phyloP scores from a whole-genome alignment of 2,329 filamentous ascomycete species.

The Aspergillus udagawae region DNA sequence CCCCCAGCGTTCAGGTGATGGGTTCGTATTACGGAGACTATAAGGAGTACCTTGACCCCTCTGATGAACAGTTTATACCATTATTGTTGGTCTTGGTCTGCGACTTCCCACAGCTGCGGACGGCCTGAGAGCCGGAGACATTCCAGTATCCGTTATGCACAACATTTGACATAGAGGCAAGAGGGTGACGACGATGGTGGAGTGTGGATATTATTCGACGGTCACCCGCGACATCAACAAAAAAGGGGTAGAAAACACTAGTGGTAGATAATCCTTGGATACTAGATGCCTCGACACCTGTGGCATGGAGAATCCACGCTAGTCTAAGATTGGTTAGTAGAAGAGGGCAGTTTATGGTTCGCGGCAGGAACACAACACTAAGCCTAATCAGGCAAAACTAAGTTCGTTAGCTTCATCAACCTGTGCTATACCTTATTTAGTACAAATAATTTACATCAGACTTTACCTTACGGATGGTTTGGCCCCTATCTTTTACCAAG shows the following conservation, averaged over 20 bases:
- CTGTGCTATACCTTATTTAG: neutral
- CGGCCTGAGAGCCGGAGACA: neutral
- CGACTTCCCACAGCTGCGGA: neutral
- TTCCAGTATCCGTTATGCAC: neutral
- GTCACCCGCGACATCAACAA: neutral
- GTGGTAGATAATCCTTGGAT: too few relatives aligned
- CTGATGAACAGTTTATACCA: neutral
- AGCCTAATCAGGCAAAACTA: neutral
- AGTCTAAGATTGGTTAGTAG: neutral
- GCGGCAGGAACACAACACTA: slow-evolving; percentile 9
- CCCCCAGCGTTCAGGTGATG: neutral
- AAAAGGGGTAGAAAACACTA: neutral
- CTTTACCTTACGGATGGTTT: too few relatives aligned
- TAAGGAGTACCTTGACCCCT: neutral
- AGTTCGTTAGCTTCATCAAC: neutral
- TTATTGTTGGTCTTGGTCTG: neutral
- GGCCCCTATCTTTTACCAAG: too few relatives aligned
- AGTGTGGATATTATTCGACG: neutral
- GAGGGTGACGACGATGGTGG: neutral
- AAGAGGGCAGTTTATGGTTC: neutral
- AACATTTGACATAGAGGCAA: neutral
- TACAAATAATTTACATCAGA: too few relatives aligned
- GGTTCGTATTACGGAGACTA: neutral
- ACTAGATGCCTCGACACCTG: slow-evolving; percentile 5
- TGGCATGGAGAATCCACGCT: slow-evolving; percentile 9